Conservation (phyloP, 2,329 filamentous ascomycete genomes). For the Raffaelea deltoideospora region DNA sequence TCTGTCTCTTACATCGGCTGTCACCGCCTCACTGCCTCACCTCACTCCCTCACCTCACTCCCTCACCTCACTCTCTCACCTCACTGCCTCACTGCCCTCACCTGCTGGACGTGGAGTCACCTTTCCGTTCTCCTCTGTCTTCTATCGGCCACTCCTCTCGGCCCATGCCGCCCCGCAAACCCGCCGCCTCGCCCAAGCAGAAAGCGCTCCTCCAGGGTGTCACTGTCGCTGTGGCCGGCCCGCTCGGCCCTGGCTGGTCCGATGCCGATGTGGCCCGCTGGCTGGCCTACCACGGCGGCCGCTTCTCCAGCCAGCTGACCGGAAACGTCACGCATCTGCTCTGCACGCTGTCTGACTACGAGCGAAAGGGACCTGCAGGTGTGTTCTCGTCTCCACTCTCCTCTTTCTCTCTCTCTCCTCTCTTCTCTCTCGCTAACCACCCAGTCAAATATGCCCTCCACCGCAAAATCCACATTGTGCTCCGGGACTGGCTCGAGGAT, state of each 20-base stretch:
- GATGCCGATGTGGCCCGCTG: slow-evolving; percentile 47
- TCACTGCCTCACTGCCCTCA: too few relatives aligned
- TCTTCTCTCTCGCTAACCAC: neutral
- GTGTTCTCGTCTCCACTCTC: neutral
- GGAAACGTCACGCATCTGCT: slow-evolving; percentile 57
- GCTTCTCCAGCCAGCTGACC: slow-evolving; percentile 34
- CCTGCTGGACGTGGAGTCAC: too few relatives aligned
- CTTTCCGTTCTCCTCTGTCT: too few relatives aligned
- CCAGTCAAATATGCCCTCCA: neutral
- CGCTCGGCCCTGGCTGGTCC: slow-evolving; percentile 32
- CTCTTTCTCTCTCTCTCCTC: neutral
- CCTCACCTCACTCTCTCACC: too few relatives aligned
- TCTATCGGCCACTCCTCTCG: too few relatives aligned
- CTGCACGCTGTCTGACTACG: slow-evolving; percentile 44
- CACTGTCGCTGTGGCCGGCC: slow-evolving; percentile 38
- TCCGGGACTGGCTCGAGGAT: slow-evolving; percentile 37
- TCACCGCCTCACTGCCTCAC: too few relatives aligned
- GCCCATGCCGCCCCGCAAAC: too few relatives aligned
- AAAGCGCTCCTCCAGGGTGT: slow-evolving; percentile 10
- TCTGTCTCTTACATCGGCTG: too few relatives aligned
- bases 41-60: too few relatives aligned
- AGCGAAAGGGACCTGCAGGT: neutral
- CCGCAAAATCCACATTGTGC: slow-evolving; percentile 21
- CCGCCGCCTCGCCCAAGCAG: too few relatives aligned
- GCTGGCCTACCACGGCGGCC: slow-evolving; percentile 48